A percentile compares a stretch with the other conserved stretches of the same genome.
Evolutionary conservation across 163 green algal species (phyloP).

Genomic region (Prototheca wickerhamii): DNA sequence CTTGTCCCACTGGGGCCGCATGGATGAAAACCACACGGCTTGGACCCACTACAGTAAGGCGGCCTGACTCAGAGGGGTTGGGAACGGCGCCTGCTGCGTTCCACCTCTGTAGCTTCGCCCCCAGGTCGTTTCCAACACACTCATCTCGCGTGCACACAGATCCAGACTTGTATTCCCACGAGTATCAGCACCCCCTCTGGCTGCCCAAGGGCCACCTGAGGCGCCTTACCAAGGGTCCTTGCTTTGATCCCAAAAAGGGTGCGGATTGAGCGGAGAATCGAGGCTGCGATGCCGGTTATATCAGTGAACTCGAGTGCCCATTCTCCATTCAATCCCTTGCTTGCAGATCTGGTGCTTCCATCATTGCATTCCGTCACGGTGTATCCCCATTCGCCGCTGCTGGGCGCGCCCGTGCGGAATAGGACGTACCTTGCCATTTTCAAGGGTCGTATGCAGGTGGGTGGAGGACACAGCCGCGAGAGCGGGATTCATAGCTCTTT

Average conservation of each 20-base stretch:
- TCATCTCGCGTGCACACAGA: too few species aligned
- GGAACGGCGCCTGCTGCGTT: neutral
- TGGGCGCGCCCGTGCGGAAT: too few species aligned
- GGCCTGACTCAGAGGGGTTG: too few species aligned
- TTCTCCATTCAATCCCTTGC: too few species aligned
- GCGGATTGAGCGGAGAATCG: too few species aligned
- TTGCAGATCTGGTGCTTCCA: slow-evolving; percentile 12
- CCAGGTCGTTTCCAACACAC: too few species aligned
- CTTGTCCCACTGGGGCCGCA: slow-evolving; percentile 13
- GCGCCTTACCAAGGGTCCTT: neutral
- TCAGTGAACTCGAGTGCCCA: neutral
- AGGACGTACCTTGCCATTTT: neutral
- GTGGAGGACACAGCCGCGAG: too few species aligned
- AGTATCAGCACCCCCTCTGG: neutral
- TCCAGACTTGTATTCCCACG: neutral
- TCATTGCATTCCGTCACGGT: neutral
- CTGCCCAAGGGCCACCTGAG: slow-evolving; percentile 2
- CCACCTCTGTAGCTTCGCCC: neutral
- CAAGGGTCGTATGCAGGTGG: slow-evolving; percentile 2
- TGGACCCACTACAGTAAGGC: neutral
- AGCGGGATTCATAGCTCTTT: too few species aligned
- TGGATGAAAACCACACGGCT: neutral
- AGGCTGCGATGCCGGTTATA: neutral
- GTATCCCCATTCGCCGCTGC: too few species aligned
- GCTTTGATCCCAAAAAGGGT: slow-evolving; percentile 3